phyloP scores from a whole-genome alignment of 2,329 filamentous ascomycete genomes.

The Epichloe amarillans region DNA sequence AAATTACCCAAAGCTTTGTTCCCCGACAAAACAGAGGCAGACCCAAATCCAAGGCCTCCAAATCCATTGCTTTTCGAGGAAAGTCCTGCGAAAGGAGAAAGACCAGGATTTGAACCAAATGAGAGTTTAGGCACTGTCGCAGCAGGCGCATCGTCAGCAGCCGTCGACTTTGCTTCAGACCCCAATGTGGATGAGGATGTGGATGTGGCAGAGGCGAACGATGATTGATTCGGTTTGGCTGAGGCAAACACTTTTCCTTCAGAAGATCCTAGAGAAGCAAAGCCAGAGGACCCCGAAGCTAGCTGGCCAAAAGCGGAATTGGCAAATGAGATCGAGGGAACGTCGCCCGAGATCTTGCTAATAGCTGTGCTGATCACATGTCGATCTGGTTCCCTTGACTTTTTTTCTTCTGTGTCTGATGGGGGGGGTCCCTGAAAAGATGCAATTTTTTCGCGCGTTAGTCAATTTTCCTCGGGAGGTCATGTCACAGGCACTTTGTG shows the following conservation, averaged over 20 bases:
- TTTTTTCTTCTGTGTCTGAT: neutral
- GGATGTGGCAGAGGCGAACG: conserved; percentile 15
- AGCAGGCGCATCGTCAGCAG: conserved; percentile 9
- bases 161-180: neutral
- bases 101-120: conserved; percentile 28
- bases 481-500: neutral
- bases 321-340: conserved; percentile 51
- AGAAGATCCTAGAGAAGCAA: conserved; percentile 39
- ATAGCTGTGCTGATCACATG: neutral
- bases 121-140: conserved; percentile 31
- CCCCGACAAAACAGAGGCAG: conserved; percentile 24
- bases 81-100: conserved; percentile 36
- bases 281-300: conserved; percentile 49
- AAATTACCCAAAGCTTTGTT: conserved; percentile 49
- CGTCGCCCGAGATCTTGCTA: conserved; percentile 15
- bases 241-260: conserved; percentile 38
- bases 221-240: conserved; percentile 20
- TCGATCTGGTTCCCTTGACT: neutral
- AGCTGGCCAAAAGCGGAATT: conserved; percentile 56
- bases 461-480: neutral
- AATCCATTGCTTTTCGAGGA: conserved; percentile 34
- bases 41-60: conserved; percentile 25
- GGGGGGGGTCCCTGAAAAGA: neutral
- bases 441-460: neutral
- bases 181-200: conserved; percentile 10